Base-by-base conservation (phyloP, 129 eudicot genomes). In the Artemisia tridentata region DNA sequence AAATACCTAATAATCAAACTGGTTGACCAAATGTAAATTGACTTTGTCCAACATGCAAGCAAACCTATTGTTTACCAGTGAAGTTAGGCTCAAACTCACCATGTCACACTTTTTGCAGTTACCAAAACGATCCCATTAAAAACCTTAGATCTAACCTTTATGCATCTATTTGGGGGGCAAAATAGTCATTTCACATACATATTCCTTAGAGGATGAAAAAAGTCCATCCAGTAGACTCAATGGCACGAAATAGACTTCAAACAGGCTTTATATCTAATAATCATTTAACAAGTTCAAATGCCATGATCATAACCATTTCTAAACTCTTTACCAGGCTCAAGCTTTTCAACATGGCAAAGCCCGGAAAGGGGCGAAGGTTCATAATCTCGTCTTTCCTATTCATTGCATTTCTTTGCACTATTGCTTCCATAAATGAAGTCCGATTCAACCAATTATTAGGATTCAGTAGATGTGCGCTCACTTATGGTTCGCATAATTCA, bases 391-490 rank as follows among this genome's bases (percentile, higher is more conserved):
- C 88, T 6, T 75, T 93, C 84, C 41, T 85, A 69, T 87, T 85
- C 92, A 82, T 89, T 23, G 57, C 78, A 12, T 84, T 93, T 82
- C 88, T 89, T 8, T 93, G 92, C 77, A 51, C 81, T 6, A 72
- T 87, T 57, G 97, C 98, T 63, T 93, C 88, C 1, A 75, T 93
- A 45, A 93, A 93, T 18, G 86, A 90, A 64, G 52, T 93, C 62
- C 79, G 92, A 13, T 85, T 85, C 34, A 84, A 85, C 43, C 79
- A 82, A 61, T 54, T 93, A 11, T 52, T 84, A 61, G 77, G 69
- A 49, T 72, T 93, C 45, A 74, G 86, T 21, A 66, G 51, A 84
- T 87, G 92, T 67, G 88, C 98, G 10, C 76, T 86, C 6, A 75
- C 87, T 18, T 48, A 75, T 18, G 11, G 76, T 23, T 68, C 73